Base-by-base conservation (phyloP, 164 flowering plant species). In the Stephania japonica region DNA sequence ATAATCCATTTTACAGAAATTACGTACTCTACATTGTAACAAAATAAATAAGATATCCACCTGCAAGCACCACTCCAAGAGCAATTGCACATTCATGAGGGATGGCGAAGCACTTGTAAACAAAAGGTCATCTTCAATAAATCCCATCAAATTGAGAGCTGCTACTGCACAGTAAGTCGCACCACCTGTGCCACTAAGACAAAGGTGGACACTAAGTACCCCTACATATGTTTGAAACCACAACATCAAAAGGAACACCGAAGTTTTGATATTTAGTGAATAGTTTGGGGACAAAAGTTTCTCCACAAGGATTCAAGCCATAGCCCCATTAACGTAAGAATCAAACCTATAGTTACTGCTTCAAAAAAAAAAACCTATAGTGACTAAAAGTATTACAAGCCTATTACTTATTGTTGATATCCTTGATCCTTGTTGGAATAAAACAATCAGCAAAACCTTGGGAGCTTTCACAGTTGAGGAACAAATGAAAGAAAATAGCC, bases 131-230 rank as follows among this genome's bases (percentile, higher is more conserved):
- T 87, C 90, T 80, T 85, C 87, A 65, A 96, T 78, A 72, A 83
- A 90, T 44, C 99, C 99, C 99, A 96, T 93, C 85, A 96, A 79
- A 41, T 75, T 84, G 32, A 96, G 92, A 83, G 97, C 89, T 70
- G 99, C 93, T 75, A 96, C 85, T 68, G 97, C 98, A 85, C 99
- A 93, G 74, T 90, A 96, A 3, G 97, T 89, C 70, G 84, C 98
- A 79, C 99, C 99, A 77, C 99, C 99, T 96, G 99, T 74, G 75
- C 71, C 88, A 83, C 91, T 86, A 89, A 85, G 78, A 77, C 68
- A 41, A 79, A 18, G 23, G 32, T 47, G 44, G 47, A 70, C 70
- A 24, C 68, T 79, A 72, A 75, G 70, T 71, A 71, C 41, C 56
- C 41, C 69, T 59, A 59, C 21, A 59, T 16, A 21, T 6, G 0